Evolutionary conservation across 495 filamentous ascomycete species (phyloP), one percentile per base, ranked within the genome.

Genomic region (Polyplosphaeria fusca): DNA sequence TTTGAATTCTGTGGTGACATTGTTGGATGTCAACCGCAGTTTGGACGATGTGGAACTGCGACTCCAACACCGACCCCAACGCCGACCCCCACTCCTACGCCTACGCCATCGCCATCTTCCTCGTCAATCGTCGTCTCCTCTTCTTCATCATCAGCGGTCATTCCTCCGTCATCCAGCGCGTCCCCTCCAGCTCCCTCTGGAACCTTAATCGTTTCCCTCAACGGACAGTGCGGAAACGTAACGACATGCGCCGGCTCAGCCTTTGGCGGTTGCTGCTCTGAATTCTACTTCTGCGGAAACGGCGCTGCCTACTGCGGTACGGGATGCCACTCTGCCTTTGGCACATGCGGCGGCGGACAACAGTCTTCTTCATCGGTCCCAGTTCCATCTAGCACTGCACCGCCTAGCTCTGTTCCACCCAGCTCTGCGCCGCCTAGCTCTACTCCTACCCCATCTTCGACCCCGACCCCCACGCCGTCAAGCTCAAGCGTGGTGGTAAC

Each of bases 181-280:
- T 5, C 47, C 1, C 52, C 59, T 2, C 52, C 59, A 16, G 20
- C 52, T 7, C 59, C 59, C 2, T 55, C 59, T 1, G 59, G 59
- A n/a, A 37, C 37, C 16, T 41, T 62, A 12, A 32, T 62, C 39
- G 25, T 56, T 24, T 56, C 59, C 14, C 11, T 39, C 2, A 62
- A 62, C 52, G 59, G 59, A 22, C 37, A 45, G 32, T 62, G 59
- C 47, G 59, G 59, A 25, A 62, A 62, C 25, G n/a, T 20, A 13
- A 62, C 59, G 18, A 62, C 59, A 2, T 62, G 59, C 52, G 59
- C 38, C 22, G 59, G 59, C 14, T 52, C 39, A 4, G 20, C 25
- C 28, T 56, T 51, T 22, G 59, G 59, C 20, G 30, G 47, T 28
- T 62, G 59, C 30, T 62, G 59, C 52, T 46, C 37, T 1, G 37